Percentiles rank a stretch among this genome's conserved stretches.
Evolutionary conservation across 2,329 filamentous ascomycete genomes (phyloP).

Genomic region (Plectosphaerella sp.): DNA sequence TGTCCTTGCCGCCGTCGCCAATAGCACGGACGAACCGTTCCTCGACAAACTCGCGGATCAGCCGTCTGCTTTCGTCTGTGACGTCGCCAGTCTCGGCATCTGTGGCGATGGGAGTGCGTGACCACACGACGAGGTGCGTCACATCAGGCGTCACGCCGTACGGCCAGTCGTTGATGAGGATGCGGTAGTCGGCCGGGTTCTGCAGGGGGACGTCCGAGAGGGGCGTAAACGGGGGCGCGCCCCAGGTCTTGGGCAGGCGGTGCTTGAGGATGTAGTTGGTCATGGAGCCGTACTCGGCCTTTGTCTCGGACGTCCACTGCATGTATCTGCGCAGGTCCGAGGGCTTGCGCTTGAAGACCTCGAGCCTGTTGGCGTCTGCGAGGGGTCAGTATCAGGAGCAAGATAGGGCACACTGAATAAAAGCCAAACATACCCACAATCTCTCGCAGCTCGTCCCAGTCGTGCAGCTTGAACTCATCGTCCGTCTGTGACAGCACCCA

Average conservation of each 20-base stretch:
- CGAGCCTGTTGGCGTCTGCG: conserved; percentile 57
- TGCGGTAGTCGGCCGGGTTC: conserved; percentile 56
- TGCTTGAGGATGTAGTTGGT: conserved; percentile 72
- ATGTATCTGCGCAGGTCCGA: conserved; percentile 78
- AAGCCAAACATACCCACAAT: conserved; percentile 53
- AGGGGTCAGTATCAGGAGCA: not conserved
- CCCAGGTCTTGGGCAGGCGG: conserved; percentile 66
- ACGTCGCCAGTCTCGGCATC: conserved; percentile 68
- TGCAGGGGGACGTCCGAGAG: conserved; percentile 46
- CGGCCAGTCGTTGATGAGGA: conserved; percentile 90
- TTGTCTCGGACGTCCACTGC: conserved; percentile 67
- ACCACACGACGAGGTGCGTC: conserved; percentile 89
- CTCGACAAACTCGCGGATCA: conserved; percentile 66
- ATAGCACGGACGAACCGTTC: conserved; percentile 62
- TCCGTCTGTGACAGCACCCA: conserved; percentile 61
- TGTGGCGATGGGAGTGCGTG: conserved; percentile 73
- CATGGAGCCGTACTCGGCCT: conserved; percentile 72
- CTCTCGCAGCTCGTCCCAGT: conserved; percentile 68
- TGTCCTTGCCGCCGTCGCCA: conserved; percentile 40
- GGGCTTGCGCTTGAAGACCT: conserved; percentile 72
- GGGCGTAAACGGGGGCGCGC: conserved; percentile 49
- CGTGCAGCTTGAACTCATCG: conserved; percentile 63
- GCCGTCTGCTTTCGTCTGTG: conserved; percentile 58
- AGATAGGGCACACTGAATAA: not conserved
- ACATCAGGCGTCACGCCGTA: conserved; percentile 67